A percentile compares a stretch with the other conserved stretches of the same genome.
phyloP scores from a whole-genome alignment of 768 basidiomycete species.

The Pisolithus albus region DNA sequence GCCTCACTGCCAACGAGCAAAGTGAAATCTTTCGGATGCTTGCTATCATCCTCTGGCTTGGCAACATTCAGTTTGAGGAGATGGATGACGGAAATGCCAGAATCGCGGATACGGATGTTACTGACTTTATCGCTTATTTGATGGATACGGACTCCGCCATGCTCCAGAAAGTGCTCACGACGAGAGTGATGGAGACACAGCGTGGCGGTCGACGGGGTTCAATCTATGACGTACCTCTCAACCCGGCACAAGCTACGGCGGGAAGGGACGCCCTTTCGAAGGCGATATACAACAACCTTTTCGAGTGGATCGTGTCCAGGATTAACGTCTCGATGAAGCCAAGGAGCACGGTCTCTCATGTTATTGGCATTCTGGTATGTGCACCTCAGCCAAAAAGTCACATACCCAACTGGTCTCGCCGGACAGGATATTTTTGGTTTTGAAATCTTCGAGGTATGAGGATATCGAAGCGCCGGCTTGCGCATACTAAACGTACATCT shows the following conservation, averaged over 20 bases:
- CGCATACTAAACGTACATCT: neutral
- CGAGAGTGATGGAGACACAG: constrained; percentile 85
- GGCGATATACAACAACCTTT: constrained; percentile 96
- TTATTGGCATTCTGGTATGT: constrained; percentile 87
- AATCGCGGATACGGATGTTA: constrained; percentile 78
- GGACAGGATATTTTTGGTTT: constrained; percentile 94
- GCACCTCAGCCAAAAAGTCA: neutral
- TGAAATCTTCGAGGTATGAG: constrained; percentile 86
- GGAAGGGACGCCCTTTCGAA: constrained; percentile 91
- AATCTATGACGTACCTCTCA: constrained; percentile 94
- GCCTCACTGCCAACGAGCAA: constrained; percentile 80
- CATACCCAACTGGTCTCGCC: neutral
- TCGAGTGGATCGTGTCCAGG: constrained; percentile 98
- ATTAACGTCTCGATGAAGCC: constrained; percentile 97
- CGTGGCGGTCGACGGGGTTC: constrained; percentile 90
- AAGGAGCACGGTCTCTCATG: constrained; percentile 58
- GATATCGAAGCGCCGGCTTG: neutral
- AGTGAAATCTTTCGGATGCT: constrained; percentile 90
- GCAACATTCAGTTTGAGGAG: constrained; percentile 88
- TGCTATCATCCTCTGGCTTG: constrained; percentile 89
- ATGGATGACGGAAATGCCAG: constrained; percentile 83
- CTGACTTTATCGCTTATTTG: constrained; percentile 91
- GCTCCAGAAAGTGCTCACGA: constrained; percentile 84
- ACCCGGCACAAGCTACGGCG: constrained; percentile 83
- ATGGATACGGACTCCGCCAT: constrained; percentile 78